Base-by-base conservation (phyloP, 257 asterid genomes). In the Jacaranda mimosifolia region DNA sequence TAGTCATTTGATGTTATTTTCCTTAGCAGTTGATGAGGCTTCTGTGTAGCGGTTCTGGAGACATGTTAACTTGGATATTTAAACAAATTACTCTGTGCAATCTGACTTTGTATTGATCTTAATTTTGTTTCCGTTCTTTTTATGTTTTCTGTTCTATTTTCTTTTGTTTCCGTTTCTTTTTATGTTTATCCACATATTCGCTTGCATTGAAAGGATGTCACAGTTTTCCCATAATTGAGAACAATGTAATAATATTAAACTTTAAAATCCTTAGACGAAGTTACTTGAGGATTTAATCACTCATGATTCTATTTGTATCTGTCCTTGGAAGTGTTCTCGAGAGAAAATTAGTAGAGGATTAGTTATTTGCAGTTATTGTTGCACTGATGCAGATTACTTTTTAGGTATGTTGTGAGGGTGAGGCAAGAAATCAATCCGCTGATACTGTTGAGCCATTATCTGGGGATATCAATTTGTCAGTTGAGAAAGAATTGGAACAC, bases 401-500 rank as follows among this genome's bases (percentile, higher is more conserved):
- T 72, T 82, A 92, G 96, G 90, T 88, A 60, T 83, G 90, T 68
- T 62, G 76, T 36, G 86, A 82, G 76, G 81, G 73, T 13, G 86
- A 82, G 69, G 82, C 78, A 77, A 81, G 87, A 78, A 77, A 78
- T 63, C 78, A 18, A 51, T 55, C 79, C 8, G 40, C 56, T 4
- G 77, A 76, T 66, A 40, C 21, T 32, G 48, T 51, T 64, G 81
- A 71, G 56, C 84, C 82, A 68, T 65, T 77, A 49, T 82, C 73
- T 21, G 77, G 68, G 84, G 86, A 78, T 52, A 9, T 77, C 59
- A 79, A 77, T 60, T 76, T 45, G 48, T 84, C 72, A 21, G 56
- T 89, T 76, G 90, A 74, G 86, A 81, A 82, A 80, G 93, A 93
- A 81, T 49, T 93, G 87, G 87, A 87, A 63, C 87, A 79, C 76